Evolutionary conservation across 495 filamentous ascomycete genomes (phyloP), one percentile per base, ranked within the genome.

Genomic region (Penicillium salamii): DNA sequence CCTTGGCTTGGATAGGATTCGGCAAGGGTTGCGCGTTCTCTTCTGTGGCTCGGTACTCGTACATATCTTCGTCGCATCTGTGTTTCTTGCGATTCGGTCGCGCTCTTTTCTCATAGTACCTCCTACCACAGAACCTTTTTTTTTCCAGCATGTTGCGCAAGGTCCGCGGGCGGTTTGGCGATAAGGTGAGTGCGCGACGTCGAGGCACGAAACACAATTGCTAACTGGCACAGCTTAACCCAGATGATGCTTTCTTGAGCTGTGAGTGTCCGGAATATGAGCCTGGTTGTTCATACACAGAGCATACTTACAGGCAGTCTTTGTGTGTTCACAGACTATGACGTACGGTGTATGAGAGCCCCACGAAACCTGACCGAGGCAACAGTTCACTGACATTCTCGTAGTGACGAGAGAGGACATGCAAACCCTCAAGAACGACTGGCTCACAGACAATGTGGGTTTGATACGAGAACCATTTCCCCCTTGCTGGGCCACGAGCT

Each of bases 401-500:
- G 24, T 52, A 89, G 87, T 91, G 58, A 91, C 85, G 43, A 77
- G 81, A 62, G 89, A 92, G 61, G 93, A 98, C 67, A 80, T 97
- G 52, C 85, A 87, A 65, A 84, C 84, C 23, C 78, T 98, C 38
- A 92, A 88, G 71, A 75, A 88, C 64, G 95, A 97, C 74, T 98
- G 93, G 93, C 75, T 98, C 40, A 97, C 92, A n/a, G 93, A 98
- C 66, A 96, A 96, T 74, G 91, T 95, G 80, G 48, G 85, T 69
- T 49, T 33, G 26, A 49, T 24, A 9, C 34, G 17, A 49, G 14
- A 48, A 26, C 23, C 23, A n/a, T 42, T 38, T 43, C 34, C 21
- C 45, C 47, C 26, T n/a, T 45, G 18, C 37, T 49, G 8, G 29
- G 18, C 38, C 33, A 52, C 35, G 23, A 50, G 34, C 46, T 59